A percentile compares a stretch with the other conserved stretches of the same genome.
phyloP scores from a whole-genome alignment of 2,329 filamentous ascomycete species.

The Phyllosticta citribraziliensis region DNA sequence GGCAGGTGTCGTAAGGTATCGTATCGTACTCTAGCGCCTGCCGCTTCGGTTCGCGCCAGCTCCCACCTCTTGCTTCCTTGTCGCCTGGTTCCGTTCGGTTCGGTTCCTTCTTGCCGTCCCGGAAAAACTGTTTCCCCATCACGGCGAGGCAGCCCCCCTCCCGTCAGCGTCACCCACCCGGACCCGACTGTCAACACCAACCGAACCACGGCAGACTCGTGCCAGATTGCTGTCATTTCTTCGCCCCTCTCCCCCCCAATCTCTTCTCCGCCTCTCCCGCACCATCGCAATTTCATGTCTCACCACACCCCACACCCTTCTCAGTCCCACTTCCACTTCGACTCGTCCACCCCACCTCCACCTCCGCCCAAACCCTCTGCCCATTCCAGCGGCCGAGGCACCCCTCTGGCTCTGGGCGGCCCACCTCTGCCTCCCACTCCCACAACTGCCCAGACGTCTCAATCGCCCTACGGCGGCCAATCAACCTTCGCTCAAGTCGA shows the following conservation, averaged over 20 bases:
- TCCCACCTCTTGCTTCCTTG: neutral
- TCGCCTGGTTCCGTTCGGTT: no score
- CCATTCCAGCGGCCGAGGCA: constrained; percentile 32
- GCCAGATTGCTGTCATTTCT: neutral
- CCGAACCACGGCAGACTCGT: neutral
- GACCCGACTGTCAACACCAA: neutral
- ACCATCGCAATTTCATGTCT: constrained; percentile 19
- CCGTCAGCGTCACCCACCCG: no score
- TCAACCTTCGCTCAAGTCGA: constrained; percentile 20
- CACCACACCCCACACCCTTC: constrained; percentile 26
- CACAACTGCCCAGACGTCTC: neutral
- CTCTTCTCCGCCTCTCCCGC: neutral
- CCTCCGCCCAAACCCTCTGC: constrained; percentile 36
- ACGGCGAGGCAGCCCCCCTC: neutral
- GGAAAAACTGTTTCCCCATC: neutral
- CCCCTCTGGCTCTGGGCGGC: constrained; percentile 29
- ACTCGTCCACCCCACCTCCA: constrained; percentile 36
- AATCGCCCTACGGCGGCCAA: neutral
- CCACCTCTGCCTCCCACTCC: constrained; percentile 36
- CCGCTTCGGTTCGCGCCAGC: neutral
- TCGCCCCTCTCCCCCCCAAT: neutral
- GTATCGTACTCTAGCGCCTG: neutral
- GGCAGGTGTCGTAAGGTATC: no score
- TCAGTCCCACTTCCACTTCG: constrained; percentile 29
- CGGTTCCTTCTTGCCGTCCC: no score